Conservation (phyloP, 257 asterid genomes). For the Leonotis leonurus region DNA sequence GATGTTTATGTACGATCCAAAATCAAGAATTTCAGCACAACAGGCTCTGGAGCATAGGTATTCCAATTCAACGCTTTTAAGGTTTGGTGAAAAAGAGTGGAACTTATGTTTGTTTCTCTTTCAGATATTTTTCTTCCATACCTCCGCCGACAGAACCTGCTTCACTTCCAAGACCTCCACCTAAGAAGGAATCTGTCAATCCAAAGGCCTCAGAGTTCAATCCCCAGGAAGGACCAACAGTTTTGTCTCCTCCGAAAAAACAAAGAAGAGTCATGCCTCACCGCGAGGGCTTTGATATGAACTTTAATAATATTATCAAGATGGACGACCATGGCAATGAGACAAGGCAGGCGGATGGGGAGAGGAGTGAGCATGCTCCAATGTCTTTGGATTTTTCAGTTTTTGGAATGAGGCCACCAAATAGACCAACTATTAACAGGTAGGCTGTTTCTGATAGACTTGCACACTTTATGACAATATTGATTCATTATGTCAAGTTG, state of each 20-base stretch:
- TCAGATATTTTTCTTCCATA: slow-evolving; percentile 76
- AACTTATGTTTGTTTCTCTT: slow-evolving; percentile 10
- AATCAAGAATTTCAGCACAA: slow-evolving; percentile 81
- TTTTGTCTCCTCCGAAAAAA: slow-evolving; percentile 94
- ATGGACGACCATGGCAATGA: slow-evolving; percentile 57
- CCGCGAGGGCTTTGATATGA: slow-evolving; percentile 69
- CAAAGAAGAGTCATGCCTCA: slow-evolving; percentile 87
- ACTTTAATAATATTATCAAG: slow-evolving; percentile 35
- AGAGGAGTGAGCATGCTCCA: slow-evolving; percentile 67
- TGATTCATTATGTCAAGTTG: too few species aligned
- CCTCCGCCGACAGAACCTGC: slow-evolving; percentile 93
- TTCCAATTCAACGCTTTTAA: background rate
- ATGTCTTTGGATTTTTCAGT: slow-evolving; percentile 92
- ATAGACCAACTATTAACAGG: slow-evolving; percentile 96
- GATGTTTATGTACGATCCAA: slow-evolving; percentile 89
- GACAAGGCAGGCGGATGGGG: slow-evolving; percentile 49
- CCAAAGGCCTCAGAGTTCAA: slow-evolving; percentile 51
- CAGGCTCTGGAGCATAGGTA: slow-evolving; percentile 98
- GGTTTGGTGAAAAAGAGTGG: slow-evolving; percentile 6
- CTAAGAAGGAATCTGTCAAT: slow-evolving; percentile 54
- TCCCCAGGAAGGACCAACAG: slow-evolving; percentile 68
- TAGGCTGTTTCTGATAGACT: too few species aligned
- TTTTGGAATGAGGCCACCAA: slow-evolving; percentile 71
- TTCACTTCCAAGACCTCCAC: slow-evolving; percentile 87
- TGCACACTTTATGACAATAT: too few species aligned